Evolutionary conservation across 106 monocot species (phyloP), one percentile per base, ranked within the genome.

Genomic region (Ottelia alismoides): DNA sequence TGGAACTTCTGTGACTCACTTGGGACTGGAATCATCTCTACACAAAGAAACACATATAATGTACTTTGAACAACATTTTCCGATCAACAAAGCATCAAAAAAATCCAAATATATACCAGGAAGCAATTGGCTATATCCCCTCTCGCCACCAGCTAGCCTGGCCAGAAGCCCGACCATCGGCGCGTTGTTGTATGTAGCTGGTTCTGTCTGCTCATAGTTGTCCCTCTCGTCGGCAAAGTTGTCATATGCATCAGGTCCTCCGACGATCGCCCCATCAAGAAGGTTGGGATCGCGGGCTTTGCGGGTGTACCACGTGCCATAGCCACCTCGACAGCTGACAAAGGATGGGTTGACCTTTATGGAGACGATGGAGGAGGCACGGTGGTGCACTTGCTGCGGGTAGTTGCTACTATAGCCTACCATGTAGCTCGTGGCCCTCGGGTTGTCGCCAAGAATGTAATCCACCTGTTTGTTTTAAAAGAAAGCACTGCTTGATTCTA

Each of bases 341-440:
- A 98, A 90, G 0, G 68, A 28, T 0, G 90, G 79, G 35, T 85
- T 72, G 19, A 77, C 70, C 64, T 82, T 89, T 52, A 89, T 68
- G n/a, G 96, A 98, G 26, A 82, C 85, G 25, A 98, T 98, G 2
- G 96, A 98, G 12, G 88, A 79, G 14, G 63, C 96, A 9, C 88
- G 89, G 70, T 98, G 96, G 60, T 98, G 96, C 11, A 90, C 96
- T 30, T 85, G 96, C 40, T 79, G 76, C 0, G 96, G 89, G 65
- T 82, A 98, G 0, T 75, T 82, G 29, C 28, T 47, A 0, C 96
- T 89, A 25, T 98, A 98, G 3, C 96, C 96, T 2, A 98, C 89
- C 96, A 98, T 98, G 89, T 98, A 98, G 65, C 96, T 98, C n/a
- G 89, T 98, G 0, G 74, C 96, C 29, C 96, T 79, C 4, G 96